Evolutionary conservation across 2,329 filamentous ascomycete genomes (phyloP), one percentile per base, ranked within the genome.

Genomic region (Fusarium hostae): DNA sequence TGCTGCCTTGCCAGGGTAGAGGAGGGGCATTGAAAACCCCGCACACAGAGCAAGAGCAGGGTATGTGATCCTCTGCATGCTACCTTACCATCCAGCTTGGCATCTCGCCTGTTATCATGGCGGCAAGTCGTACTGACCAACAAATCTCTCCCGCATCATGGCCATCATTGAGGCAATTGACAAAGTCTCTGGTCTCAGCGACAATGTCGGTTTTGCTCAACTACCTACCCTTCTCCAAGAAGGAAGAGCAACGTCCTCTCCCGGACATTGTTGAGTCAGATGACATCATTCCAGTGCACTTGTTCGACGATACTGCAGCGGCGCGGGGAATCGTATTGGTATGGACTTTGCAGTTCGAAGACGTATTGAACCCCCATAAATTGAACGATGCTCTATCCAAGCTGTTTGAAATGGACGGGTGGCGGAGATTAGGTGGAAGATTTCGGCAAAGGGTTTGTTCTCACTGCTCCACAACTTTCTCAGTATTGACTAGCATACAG

Each of bases 281-380:
- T 59, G 68, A 70, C 15, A 41, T 66, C 30, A 51, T 70, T 9
- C 66, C 68, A 4, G 66, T 70, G 15, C 61, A 70, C 6, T 16
- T 62, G 18, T 70, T 70, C 9, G 66, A 70, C 30, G 62, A 69
- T 28, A 59, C 66, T 13, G 43, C 47, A 7, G 61, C 61, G 20
- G 45, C 57, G 10, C 66, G 66, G 13, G 57, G 57, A 18, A 62
- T 61, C 18, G 57, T 66, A 4, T 9, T 70, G 16, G 61, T 70
- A 4, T 70, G 66, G 68, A 70, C 57, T 20, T 70, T 66, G 13
- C 63, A 44, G 18, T 70, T 70, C 12, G 48, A 63, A 13, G 68
- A 70, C 16, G 6, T 66, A 34, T 28, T 70, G 9, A 24, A 54
- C 10, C 61, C 68, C 16, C 30, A 63, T 5, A 62, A 56, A 18